Base-by-base conservation (phyloP, 2,329 filamentous ascomycete species). In the Fusarium domesticum region DNA sequence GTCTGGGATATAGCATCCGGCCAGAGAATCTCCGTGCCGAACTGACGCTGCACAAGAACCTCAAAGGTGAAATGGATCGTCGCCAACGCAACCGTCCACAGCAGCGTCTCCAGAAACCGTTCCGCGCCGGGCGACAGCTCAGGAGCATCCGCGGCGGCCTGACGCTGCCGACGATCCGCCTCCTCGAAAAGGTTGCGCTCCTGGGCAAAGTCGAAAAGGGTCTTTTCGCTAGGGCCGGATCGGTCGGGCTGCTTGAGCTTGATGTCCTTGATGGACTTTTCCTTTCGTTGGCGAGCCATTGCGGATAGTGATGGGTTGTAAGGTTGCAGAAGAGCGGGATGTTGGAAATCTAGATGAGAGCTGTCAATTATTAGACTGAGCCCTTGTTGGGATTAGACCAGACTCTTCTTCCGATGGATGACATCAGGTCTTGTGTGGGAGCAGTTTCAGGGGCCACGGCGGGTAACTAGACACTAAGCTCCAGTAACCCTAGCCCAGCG, bases 11-110 rank as follows among this genome's bases (percentile, higher is more conserved):
- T 54, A 3, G 89, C 75, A 18, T 71, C 65, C 1, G 60, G 44
- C 82, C 83, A 89, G 4, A 75, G 62, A 3, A 90, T 74, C 2
- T 81, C 75, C 50, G 82, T 74, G n/a, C 81, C 80, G 59, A 89
- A 93, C 66, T 93, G 88, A 56, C 84, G 77, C 63, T 89, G 85
- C 17, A 90, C 86, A 10, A 93, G 72, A 30, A 90, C 82, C 61
- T 92, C 87, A 40, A 93, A 75, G 0, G 85, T 89, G 55, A 90
- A 83, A 62, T 92, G 86, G 39, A 91, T 67, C 73, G 84, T 87
- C 11, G 80, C 73, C 57, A 93, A 67, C 50, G 81, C 82, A 10
- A 80, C 67, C 6, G 72, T 75, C 77, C 78, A 85, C 18, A 85
- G 67, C 3, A 77, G 25, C 0, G 78, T 68, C 30, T 85, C 81